Evolutionary conservation across 495 filamentous ascomycete genomes (phyloP).

Genomic region (Bathelium albidoporum): DNA sequence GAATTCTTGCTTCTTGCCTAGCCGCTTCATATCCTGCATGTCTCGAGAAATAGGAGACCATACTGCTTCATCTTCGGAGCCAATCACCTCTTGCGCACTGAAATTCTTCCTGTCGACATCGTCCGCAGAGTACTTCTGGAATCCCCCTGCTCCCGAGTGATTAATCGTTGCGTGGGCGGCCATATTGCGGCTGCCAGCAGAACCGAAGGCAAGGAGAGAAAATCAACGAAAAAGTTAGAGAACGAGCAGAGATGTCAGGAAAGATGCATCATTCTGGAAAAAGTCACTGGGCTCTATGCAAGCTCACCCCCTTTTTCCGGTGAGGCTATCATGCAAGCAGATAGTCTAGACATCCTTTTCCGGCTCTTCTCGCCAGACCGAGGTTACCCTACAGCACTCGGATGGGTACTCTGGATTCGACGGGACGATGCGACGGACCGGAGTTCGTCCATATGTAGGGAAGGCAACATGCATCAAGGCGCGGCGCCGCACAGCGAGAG

Average conservation of each 20-base stretch:
- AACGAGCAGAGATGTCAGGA: neutral
- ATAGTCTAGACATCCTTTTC: neutral
- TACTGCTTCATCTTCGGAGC: neutral
- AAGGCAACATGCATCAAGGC: too few species aligned
- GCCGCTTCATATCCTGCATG: slow-evolving; percentile 25
- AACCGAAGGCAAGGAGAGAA: neutral
- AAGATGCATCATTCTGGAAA: neutral
- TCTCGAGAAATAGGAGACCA: slow-evolving; percentile 18
- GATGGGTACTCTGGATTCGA: neutral
- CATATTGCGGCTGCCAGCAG: neutral
- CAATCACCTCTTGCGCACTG: neutral
- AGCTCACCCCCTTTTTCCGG: neutral
- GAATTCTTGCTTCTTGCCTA: slow-evolving; percentile 32
- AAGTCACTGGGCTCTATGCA: neutral
- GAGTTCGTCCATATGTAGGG: too few species aligned
- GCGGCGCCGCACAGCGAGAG: too few species aligned
- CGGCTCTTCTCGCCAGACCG: neutral
- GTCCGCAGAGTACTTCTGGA: neutral
- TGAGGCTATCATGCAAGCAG: neutral
- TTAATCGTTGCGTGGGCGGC: neutral
- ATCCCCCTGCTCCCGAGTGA: neutral
- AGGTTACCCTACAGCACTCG: neutral
- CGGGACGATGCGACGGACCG: neutral
- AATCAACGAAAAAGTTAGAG: neutral
- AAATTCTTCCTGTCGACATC: neutral